Evolutionary conservation across 78 protist genomes (phyloP).

Genomic region (Tieghemostelium lacteum): DNA sequence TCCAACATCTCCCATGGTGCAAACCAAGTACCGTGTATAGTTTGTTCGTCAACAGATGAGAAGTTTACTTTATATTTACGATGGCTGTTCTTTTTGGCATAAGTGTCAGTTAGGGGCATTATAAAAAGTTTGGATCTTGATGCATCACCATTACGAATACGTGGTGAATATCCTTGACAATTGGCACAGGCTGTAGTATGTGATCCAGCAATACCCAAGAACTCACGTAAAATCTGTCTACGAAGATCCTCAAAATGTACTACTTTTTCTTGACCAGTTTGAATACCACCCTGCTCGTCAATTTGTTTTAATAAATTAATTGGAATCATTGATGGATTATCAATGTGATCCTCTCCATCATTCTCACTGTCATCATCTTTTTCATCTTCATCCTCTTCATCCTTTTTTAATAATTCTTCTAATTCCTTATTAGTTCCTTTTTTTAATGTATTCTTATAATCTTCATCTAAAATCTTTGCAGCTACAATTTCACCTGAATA

Average conservation of each 20-base stretch:
- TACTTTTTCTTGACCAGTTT: slow-evolving; percentile 3
- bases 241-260: slow-evolving; percentile 51
- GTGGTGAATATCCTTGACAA: slow-evolving; percentile 52
- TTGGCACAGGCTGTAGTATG: slow-evolving; percentile 10
- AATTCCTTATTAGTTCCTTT: neutral
- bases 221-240: slow-evolving; percentile 36
- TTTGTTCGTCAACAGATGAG: slow-evolving; percentile 43
- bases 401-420: neutral
- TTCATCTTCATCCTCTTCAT: slow-evolving; percentile 18
- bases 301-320: too few relatives aligned
- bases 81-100: neutral
- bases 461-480: slow-evolving; percentile 34
- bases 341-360: slow-evolving; percentile 5
- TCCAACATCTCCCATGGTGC: slow-evolving; percentile 60
- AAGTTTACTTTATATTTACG: neutral
- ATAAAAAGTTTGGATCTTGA: slow-evolving; percentile 35
- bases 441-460: neutral
- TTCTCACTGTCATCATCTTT: slow-evolving; percentile 13
- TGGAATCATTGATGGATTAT: too few relatives aligned
- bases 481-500: slow-evolving; percentile 59
- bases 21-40: slow-evolving; percentile 58
- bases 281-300: neutral
- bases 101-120: slow-evolving; percentile 37
- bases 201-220: neutral
- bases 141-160: slow-evolving; percentile 67